Evolutionary conservation across 1,139 yeast genomes (phyloP).

Genomic region (Yamadazyma epiphylla): DNA sequence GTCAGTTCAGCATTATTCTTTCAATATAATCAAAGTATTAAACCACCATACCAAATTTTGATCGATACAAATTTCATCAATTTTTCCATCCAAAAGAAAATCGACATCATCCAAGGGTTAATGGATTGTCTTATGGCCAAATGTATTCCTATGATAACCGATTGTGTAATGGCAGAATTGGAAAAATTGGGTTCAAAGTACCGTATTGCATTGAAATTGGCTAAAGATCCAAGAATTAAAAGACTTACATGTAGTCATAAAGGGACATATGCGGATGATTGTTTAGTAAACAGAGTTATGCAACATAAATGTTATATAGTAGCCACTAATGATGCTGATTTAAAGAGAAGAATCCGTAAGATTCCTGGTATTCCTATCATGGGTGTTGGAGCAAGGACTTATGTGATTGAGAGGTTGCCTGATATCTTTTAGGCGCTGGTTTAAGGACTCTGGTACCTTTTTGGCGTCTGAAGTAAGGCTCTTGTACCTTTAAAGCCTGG

Average conservation of each 20-base stretch:
- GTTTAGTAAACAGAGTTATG: conserved; percentile 85
- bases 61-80: conserved; percentile 96
- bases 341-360: conserved; percentile 88
- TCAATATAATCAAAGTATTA: conserved; percentile 89
- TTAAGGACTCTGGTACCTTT: neutral
- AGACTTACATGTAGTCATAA: conserved; percentile 86
- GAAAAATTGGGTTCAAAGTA: conserved; percentile 94
- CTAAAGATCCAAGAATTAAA: conserved; percentile 89
- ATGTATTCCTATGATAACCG: conserved; percentile 92
- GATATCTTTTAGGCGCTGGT: conserved; percentile 87
- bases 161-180: conserved; percentile 96
- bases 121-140: conserved; percentile 95
- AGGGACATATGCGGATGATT: conserved; percentile 98
- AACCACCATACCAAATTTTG: conserved; percentile 94
- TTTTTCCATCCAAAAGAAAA: conserved; percentile 91
- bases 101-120: conserved; percentile 89
- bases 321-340: conserved; percentile 98
- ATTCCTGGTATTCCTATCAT: conserved; percentile 95
- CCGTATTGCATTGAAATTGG: conserved; percentile 86
- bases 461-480: neutral
- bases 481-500: conserved; percentile 2
- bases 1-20: conserved; percentile 93
- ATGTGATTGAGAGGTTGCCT: conserved; percentile 90
- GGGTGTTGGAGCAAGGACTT: conserved; percentile 93
- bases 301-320: conserved; percentile 97